Evolutionary conservation across 495 filamentous ascomycete genomes (phyloP), one percentile per base, ranked within the genome.

Genomic region (Physcia stellaris): DNA sequence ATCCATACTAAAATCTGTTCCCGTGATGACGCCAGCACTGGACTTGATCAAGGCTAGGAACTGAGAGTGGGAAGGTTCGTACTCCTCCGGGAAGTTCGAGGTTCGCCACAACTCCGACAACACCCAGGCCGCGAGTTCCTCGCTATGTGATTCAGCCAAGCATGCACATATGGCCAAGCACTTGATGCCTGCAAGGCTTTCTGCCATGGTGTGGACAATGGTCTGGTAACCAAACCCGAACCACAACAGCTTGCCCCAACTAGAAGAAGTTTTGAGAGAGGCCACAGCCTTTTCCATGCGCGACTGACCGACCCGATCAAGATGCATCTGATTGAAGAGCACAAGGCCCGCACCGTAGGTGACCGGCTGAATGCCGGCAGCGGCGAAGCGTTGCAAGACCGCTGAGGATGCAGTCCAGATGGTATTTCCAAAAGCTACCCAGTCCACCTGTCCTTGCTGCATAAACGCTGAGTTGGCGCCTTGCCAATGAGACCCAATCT

Each of bases 381-480:
- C 22, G 22, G 35, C 35, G 26, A 37, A 37, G 2, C 35, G 35
- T 15, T 37, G 35, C 18, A 37, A 23, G 16, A 24, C 19, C 16
- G 23, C 35, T 11, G 35, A 20, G 20, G 35, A 37, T 22, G 35
- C 26, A 16, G 35, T 23, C 35, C 35, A 37, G 35, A 37, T 20
- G 2, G 18, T 37, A 16, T 37, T 20, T 24, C 35, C 35, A 13
- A 37, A 37, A 7, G 35, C 35, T 24, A 37, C 35, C 35, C 35
- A 37, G 16, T 37, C 35, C 4, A 37, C 35, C 26, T 37, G 35
- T 20, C 35, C 35, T 23, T 37, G 22, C 23, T 37, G 35, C 17
- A 24, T 24, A 15, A 37, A 37, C 6, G 18, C 29, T 11, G 29
- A 6, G 11, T 17, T 32, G 1, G 15, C 29, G 1, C 5, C 29